Evolutionary conservation across 768 basidiomycete genomes (phyloP).

Genomic region (Lactarius hatsudake): DNA sequence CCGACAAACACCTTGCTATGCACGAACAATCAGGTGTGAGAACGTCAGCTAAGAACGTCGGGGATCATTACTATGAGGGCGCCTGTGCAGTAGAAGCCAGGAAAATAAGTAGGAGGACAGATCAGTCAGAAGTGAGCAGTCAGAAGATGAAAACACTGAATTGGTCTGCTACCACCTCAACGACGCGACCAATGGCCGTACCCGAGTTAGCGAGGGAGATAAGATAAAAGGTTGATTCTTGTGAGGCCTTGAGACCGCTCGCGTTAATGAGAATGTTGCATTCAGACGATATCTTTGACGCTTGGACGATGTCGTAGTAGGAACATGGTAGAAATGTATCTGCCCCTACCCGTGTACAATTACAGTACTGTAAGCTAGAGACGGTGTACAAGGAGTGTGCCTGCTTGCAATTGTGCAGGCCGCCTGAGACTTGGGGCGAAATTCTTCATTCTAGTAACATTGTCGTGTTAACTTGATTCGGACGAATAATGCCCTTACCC

Average conservation of each 20-base stretch:
- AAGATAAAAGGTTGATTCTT: conserved; percentile 27
- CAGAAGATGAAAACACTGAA: conserved; percentile 38
- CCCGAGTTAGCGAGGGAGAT: conserved; percentile 65
- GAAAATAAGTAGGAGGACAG: not conserved
- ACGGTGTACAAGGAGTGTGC: too few species aligned
- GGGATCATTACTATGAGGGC: conserved; percentile 69
- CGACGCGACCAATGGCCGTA: conserved; percentile 59
- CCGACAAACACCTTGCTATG: conserved; percentile 41
- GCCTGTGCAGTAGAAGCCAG: conserved; percentile 38
- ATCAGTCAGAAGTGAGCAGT: not conserved
- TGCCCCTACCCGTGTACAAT: conserved; percentile 29
- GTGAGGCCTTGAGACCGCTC: conserved; percentile 48
- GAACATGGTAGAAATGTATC: not conserved
- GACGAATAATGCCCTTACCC: too few species aligned
- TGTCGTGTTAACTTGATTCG: too few species aligned
- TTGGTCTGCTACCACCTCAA: conserved; percentile 52
- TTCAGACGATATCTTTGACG: not conserved
- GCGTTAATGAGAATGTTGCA: conserved; percentile 54
- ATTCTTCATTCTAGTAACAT: too few species aligned
- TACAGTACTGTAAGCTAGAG: too few species aligned
- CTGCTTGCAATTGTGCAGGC: too few species aligned
- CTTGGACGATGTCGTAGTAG: not conserved
- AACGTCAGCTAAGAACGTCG: conserved; percentile 52
- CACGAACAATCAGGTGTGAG: conserved; percentile 68
- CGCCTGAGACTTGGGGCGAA: too few species aligned